Evolutionary conservation across 257 asterid genomes (phyloP).

Genomic region (Verbascum thapsus): DNA sequence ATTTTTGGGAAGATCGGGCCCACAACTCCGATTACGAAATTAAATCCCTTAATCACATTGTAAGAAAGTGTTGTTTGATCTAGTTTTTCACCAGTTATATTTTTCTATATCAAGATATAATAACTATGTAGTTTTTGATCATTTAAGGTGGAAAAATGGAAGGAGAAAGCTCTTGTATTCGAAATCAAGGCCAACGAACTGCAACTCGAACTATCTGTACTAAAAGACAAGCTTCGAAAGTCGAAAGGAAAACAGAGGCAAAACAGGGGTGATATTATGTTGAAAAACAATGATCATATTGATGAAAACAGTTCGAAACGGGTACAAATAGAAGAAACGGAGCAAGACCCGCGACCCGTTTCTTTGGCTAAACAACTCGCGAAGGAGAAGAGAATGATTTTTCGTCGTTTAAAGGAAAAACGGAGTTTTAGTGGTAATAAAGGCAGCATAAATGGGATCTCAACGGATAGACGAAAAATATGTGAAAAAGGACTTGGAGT

Average conservation of each 20-base stretch:
- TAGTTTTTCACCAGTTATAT: too few species aligned
- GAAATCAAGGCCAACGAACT: slow-evolving; percentile 47
- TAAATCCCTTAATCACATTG: slow-evolving; percentile 43
- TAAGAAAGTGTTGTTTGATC: slow-evolving; percentile 30
- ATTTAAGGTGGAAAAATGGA: slow-evolving; percentile 72
- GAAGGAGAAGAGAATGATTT: slow-evolving; percentile 52
- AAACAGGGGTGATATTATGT: slow-evolving; percentile 18
- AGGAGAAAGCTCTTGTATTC: slow-evolving; percentile 42
- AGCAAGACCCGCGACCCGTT: slow-evolving; percentile 35
- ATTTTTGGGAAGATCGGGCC: slow-evolving; percentile 60
- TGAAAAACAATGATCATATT: slow-evolving; percentile 25
- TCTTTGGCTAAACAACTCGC: slow-evolving; percentile 57
- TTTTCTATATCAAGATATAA: too few species aligned
- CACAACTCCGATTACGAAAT: slow-evolving; percentile 41
- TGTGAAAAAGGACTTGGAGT: slow-evolving; percentile 18
- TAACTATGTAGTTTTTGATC: too few species aligned
- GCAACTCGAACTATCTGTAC: slow-evolving; percentile 35
- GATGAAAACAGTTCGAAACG: slow-evolving; percentile 14
- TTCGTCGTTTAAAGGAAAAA: slow-evolving; percentile 34
- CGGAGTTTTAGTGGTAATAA: slow-evolving; percentile 12
- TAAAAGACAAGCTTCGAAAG: slow-evolving; percentile 37
- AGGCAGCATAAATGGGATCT: slow-evolving; percentile 25
- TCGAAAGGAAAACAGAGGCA: slow-evolving; percentile 14
- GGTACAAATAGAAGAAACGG: slow-evolving; percentile 12
- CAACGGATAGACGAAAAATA: slow-evolving; percentile 28